phyloP scores from a whole-genome alignment of 176 grass and related monocot species.

The Oryza meyeriana region DNA sequence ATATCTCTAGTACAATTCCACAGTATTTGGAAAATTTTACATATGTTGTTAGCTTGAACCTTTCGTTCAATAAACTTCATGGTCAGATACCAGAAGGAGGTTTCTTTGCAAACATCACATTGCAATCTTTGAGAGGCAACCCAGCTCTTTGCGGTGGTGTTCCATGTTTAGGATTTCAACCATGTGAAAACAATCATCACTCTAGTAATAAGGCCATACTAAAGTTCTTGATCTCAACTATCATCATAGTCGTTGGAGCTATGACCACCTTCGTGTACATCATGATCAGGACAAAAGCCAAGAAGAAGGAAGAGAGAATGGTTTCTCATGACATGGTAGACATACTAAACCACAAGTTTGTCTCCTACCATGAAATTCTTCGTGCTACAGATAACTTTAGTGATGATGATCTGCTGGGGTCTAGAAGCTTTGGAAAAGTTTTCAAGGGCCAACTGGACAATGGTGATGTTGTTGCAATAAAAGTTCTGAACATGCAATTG shows the following conservation, averaged over 20 bases:
- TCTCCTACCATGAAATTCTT: slow-evolving; percentile 27
- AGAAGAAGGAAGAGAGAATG: background rate
- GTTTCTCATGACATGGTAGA: background rate
- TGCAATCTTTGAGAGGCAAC: background rate
- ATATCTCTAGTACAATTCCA: background rate
- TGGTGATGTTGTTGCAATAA: slow-evolving; percentile 1
- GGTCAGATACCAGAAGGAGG: background rate
- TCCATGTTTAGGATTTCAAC: background rate
- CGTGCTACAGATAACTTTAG: slow-evolving; percentile 14
- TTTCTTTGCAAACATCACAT: background rate
- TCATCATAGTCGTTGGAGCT: background rate
- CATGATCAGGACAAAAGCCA: background rate
- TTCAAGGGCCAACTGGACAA: background rate
- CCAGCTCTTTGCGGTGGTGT: background rate
- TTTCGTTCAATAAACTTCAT: slow-evolving; percentile 7
- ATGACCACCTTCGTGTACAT: background rate
- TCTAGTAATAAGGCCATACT: background rate
- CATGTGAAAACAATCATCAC: background rate
- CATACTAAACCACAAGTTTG: background rate
- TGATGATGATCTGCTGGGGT: background rate
- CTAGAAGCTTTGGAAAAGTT: slow-evolving; percentile 17
- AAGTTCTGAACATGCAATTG: slow-evolving; percentile 20
- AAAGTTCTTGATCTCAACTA: background rate
- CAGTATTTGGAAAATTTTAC: background rate
- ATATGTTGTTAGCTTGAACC: background rate